Percentiles rank a stretch among this genome's conserved stretches.
Conservation (phyloP, 352 stramenopile genomes). For the Phytopythium oedochilum region DNA sequence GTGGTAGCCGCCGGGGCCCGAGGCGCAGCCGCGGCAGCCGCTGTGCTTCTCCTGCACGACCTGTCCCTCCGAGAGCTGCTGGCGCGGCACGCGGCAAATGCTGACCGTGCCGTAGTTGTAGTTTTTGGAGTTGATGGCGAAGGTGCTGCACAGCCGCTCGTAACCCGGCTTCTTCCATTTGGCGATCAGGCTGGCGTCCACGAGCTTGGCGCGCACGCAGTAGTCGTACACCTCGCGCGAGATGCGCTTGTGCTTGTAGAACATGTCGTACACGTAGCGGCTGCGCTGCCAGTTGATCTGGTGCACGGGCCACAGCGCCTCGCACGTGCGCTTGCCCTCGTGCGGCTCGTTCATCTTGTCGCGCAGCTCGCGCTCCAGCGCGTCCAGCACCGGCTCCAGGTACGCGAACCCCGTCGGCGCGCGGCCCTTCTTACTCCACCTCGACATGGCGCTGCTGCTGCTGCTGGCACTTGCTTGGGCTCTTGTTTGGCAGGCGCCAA, state of each 20-base stretch:
- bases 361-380: constrained; percentile 95
- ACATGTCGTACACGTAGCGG: constrained; percentile 99
- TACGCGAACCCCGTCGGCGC: constrained; percentile 93
- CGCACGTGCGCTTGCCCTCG: constrained; percentile 95
- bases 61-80: constrained; percentile 90
- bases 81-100: constrained; percentile 96
- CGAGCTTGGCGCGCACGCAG: constrained; percentile 92
- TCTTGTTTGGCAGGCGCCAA: no score
- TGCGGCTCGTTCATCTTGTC: constrained; percentile 98
- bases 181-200: constrained; percentile 96
- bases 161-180: constrained; percentile 99
- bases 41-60: constrained; percentile 92
- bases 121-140: constrained; percentile 98
- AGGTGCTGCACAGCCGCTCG: constrained; percentile 97
- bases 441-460: constrained; percentile 78
- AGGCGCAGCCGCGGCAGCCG: constrained; percentile 96
- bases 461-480: no score
- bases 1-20: constrained; percentile 86
- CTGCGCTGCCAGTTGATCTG: constrained; percentile 99
- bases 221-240: constrained; percentile 97
- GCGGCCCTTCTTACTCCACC: constrained; percentile 83
- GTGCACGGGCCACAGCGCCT: constrained; percentile 98
- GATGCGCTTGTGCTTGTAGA: constrained; percentile 97
- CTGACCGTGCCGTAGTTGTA: constrained; percentile 99
- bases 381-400: constrained; percentile 94